A percentile compares a stretch with the other conserved stretches of the same genome.
phyloP scores from a whole-genome alignment of 1,139 yeast species.

The Sugiyamaella japonica region DNA sequence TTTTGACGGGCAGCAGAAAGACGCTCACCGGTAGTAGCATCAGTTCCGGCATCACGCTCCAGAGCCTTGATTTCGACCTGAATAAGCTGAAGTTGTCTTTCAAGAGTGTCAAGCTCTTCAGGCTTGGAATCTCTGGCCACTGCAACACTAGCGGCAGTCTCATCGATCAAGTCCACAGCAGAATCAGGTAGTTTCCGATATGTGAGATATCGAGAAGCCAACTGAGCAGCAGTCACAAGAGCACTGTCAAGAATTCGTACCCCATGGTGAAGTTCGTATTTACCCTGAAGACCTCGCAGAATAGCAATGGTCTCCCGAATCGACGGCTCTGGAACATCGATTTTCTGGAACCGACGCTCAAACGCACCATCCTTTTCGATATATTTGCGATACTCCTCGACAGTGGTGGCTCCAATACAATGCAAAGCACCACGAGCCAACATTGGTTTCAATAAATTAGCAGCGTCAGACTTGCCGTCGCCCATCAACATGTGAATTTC shows the following conservation, averaged over 20 bases:
- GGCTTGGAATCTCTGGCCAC: constrained; percentile 98
- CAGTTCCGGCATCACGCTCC: constrained; percentile 94
- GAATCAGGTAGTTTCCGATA: constrained; percentile 96
- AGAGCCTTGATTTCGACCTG: constrained; percentile 96
- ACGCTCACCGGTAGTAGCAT: constrained; percentile 82
- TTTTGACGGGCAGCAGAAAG: constrained; percentile 72
- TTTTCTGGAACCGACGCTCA: constrained; percentile 97
- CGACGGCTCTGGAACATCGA: constrained; percentile 93
- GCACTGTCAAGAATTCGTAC: constrained; percentile 96
- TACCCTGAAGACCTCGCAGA: constrained; percentile 92
- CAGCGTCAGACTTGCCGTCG: constrained; percentile 92
- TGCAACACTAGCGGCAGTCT: constrained; percentile 95
- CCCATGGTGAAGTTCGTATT: constrained; percentile 97
- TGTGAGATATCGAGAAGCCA: constrained; percentile 92
- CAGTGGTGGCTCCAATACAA: constrained; percentile 98
- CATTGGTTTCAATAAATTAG: constrained; percentile 94
- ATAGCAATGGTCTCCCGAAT: constrained; percentile 92
- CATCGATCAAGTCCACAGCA: constrained; percentile 96
- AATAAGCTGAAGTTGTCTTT: constrained; percentile 84
- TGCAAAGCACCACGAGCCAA: constrained; percentile 94
- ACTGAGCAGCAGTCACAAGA: constrained; percentile 88
- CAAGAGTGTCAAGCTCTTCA: constrained; percentile 90
- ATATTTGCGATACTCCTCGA: constrained; percentile 87
- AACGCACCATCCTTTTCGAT: constrained; percentile 98
- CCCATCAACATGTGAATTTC: constrained; percentile 99